Evolutionary conservation across 2,329 filamentous ascomycete genomes (phyloP).

Genomic region (Paecilomyces fulvus): DNA sequence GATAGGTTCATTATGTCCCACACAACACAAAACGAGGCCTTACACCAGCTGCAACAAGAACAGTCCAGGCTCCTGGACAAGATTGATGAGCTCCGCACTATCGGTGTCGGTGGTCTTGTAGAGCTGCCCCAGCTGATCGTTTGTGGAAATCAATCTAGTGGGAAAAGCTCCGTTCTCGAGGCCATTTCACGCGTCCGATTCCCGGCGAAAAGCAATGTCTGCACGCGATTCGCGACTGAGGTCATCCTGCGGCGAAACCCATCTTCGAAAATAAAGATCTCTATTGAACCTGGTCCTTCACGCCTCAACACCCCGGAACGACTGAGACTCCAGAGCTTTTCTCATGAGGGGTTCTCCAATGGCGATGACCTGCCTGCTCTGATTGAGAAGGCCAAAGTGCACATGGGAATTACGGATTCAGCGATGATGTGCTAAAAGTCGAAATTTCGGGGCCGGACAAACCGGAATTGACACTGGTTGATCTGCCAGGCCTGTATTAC

Average conservation of each 20-base stretch:
- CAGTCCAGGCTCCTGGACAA: not conserved
- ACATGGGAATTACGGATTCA: slow-evolving; percentile 40
- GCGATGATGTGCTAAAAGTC: not conserved
- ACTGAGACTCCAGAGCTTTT: slow-evolving; percentile 2
- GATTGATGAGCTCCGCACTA: not conserved
- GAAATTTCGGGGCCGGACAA: not conserved
- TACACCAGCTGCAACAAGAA: not conserved
- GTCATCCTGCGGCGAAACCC: slow-evolving; percentile 43
- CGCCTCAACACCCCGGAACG: slow-evolving; percentile 5
- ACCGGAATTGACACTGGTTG: not conserved
- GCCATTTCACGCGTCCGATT: not conserved
- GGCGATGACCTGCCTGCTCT: slow-evolving; percentile 32
- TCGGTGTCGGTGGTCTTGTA: not conserved
- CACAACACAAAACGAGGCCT: not conserved
- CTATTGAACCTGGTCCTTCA: slow-evolving; percentile 30
- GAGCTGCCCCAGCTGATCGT: not conserved
- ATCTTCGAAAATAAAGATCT: slow-evolving; percentile 32
- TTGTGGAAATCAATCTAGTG: not conserved
- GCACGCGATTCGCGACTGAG: slow-evolving; percentile 56
- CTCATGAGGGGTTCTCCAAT: slow-evolving; percentile 9
- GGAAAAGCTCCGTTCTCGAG: not conserved
- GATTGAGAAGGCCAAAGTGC: slow-evolving; percentile 44
- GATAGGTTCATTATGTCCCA: not conserved
- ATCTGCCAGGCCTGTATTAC: not conserved
- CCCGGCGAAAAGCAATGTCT: slow-evolving; percentile 47